Conservation (phyloP, 148 eudicot species). For the Vaccinium macrocarpon region DNA sequence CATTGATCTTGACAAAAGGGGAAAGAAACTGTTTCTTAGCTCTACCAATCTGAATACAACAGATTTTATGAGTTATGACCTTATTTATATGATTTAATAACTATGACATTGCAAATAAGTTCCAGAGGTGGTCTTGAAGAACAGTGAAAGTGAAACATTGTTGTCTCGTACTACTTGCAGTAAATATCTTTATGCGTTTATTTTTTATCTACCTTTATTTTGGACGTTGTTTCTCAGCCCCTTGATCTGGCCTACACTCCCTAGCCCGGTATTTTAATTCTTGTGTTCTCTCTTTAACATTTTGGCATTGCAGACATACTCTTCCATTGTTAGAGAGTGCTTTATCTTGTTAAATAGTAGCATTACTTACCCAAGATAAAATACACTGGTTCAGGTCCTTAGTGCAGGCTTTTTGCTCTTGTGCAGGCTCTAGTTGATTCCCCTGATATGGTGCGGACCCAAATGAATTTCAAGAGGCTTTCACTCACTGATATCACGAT, state of each 20-base stretch:
- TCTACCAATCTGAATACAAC: neutral
- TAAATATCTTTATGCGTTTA: neutral
- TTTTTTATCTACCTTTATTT: neutral
- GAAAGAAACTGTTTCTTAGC: neutral
- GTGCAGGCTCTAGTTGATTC: constrained; percentile 54
- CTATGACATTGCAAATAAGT: neutral
- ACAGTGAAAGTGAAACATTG: neutral
- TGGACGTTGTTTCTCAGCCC: neutral
- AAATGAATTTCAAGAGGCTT: constrained; percentile 63
- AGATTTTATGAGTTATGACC: neutral
- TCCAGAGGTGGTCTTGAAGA: neutral
- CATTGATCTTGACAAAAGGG: neutral
- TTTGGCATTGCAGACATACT: neutral
- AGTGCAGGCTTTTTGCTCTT: neutral
- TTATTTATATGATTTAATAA: neutral
- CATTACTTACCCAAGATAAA: neutral
- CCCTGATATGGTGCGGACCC: constrained; percentile 58
- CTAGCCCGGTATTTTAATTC: neutral
- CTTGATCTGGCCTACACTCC: neutral
- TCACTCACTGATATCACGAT: constrained; percentile 52
- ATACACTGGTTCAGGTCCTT: neutral
- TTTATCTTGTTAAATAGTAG: neutral
- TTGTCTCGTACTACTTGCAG: neutral
- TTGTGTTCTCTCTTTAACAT: neutral
- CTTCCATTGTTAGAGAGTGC: neutral